Evolutionary conservation across 2,329 filamentous ascomycete species (phyloP), one percentile per base, ranked within the genome.

Genomic region (Fusarium fujikuroi): DNA sequence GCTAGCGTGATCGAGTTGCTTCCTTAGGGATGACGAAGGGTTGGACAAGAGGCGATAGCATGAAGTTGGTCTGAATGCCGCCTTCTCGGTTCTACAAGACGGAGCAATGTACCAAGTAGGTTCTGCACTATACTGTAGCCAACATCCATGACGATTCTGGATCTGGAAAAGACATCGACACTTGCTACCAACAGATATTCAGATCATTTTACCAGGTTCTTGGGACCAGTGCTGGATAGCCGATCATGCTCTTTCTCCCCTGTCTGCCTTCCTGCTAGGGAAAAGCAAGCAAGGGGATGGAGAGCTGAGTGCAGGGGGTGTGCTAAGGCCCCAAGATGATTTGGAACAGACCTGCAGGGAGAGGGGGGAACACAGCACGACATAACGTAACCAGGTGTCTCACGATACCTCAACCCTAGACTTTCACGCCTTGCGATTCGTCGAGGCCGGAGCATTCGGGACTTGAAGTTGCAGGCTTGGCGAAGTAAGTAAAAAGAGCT

Each of bases 271-370:
- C 59, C 49, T 61, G 56, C 43, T 43, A 60, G 40, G 70, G 63
- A 39, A 28, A 74, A 59, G 59, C 32, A 50, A 66, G 32, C 56
- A 37, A 59, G 28, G 43, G 52, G 50, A 39, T 42, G 36, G 61
- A 42, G 44, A 74, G 71, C 71, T 73, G 71, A 72, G 46, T 44
- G 56, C 59, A 56, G 70, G 46, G 70, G 53, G 25, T 21, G 14
- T 23, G 46, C 47, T 50, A 15, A 34, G 47, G 16, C 32, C 47
- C 47, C 30, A 66, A 25, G n/a, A 50, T 40, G 44, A 44, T 39
- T 40, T 52, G 52, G 71, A 58, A 50, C 53, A 54, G 43, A 56
- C 32, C 61, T 73, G 70, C 70, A 73, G 63, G 71, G 71, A 74
- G 71, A 63, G 63, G 58, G 70, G 70, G 63, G 63, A 73, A 60